These are phyloP conservation scores for Bruguiera sexangula DNA, from an alignment of 345 rosid genomes.

Conservation along the genomic window DNA sequence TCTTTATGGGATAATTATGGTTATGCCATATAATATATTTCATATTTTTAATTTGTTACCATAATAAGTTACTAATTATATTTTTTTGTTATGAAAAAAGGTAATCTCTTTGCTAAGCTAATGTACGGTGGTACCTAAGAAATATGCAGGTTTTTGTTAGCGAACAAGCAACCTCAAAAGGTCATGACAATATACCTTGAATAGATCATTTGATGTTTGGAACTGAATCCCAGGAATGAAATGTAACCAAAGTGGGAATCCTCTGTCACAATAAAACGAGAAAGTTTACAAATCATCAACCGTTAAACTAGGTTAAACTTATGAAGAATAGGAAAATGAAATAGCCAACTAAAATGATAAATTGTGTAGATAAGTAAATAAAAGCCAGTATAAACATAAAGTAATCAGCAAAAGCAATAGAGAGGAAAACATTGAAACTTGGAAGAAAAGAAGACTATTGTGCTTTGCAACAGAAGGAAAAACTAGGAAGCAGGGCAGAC, in stretches of 20 bases:
- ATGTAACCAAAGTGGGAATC: slow-evolving; percentile 68
- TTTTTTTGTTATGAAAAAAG: too few species aligned
- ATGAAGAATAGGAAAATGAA: background rate
- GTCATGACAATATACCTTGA: slow-evolving; percentile 37
- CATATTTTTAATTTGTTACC: too few species aligned
- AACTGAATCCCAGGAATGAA: slow-evolving; percentile 67
- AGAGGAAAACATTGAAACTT: background rate
- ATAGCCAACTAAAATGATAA: background rate
- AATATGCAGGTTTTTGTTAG: too few species aligned
- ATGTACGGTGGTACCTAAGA: background rate
- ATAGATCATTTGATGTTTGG: slow-evolving; percentile 44
- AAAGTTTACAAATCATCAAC: background rate
- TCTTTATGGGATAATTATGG: too few species aligned
- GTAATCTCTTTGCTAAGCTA: too few species aligned
- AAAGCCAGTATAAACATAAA: background rate
- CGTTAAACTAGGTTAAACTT: background rate
- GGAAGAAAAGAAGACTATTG: background rate
- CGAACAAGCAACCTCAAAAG: background rate
- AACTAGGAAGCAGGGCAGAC: slow-evolving; percentile 24
- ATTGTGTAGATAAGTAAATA: too few species aligned
- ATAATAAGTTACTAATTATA: too few species aligned
- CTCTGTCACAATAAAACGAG: slow-evolving; percentile 27
- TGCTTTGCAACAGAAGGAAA: background rate
- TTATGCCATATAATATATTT: too few species aligned
- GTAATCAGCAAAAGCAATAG: background rate